These are phyloP conservation scores for Ustilago trichophora DNA, from an alignment of 1,284 basidiomycete species.

Conservation along the genomic window DNA sequence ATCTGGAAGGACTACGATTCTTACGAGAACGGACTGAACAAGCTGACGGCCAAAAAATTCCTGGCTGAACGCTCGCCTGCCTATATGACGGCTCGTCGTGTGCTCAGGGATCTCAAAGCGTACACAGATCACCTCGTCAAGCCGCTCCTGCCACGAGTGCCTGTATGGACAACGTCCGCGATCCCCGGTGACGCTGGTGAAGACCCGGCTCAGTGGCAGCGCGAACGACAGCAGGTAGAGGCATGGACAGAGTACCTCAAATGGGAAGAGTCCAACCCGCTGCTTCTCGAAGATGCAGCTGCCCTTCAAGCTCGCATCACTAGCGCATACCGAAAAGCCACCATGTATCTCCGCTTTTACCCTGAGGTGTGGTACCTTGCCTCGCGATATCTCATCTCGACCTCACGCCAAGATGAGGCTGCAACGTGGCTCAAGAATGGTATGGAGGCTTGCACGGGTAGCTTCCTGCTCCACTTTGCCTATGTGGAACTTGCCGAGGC, in stretches of 20 bases:
- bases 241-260: conserved; percentile 91
- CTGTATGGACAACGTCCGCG: conserved; percentile 49
- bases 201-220: conserved; percentile 70
- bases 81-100: conserved; percentile 92
- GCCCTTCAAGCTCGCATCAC: conserved; percentile 76
- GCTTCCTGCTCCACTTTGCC: conserved; percentile 87
- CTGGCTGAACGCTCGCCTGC: conserved; percentile 82
- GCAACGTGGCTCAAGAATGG: conserved; percentile 82
- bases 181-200: conserved; percentile 68
- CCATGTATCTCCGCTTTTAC: conserved; percentile 90
- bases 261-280: conserved; percentile 94
- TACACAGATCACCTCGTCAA: conserved; percentile 70
- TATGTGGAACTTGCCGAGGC: conserved; percentile 84
- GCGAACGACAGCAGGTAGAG: conserved; percentile 78
- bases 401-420: conserved; percentile 84
- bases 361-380: conserved; percentile 97
- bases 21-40: conserved; percentile 90
- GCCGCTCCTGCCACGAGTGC: conserved; percentile 56
- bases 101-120: conserved; percentile 79
- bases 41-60: conserved; percentile 95
- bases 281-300: conserved; percentile 82
- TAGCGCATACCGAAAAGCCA: conserved; percentile 85
- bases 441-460: conserved; percentile 85
- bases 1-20: conserved; percentile 95
- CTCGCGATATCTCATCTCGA: conserved; percentile 78